Conservation (phyloP, 2,329 filamentous ascomycete species). For the Aspergillus sergii region DNA sequence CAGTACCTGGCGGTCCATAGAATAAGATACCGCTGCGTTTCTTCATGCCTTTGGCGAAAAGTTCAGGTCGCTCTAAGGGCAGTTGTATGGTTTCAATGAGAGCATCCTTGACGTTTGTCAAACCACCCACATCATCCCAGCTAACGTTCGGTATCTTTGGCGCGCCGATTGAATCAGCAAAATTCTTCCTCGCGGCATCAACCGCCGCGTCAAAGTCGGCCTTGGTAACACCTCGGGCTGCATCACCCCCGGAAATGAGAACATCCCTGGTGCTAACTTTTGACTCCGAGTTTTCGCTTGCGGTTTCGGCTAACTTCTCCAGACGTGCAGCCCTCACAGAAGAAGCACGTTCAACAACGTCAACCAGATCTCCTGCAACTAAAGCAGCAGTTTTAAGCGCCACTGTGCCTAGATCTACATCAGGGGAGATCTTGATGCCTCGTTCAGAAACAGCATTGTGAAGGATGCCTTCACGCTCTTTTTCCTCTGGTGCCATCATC, state of each 20-base stretch:
- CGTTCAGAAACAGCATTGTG: conserved; percentile 75
- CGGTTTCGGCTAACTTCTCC: conserved; percentile 64
- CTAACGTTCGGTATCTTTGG: conserved; percentile 97
- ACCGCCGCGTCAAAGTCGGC: conserved; percentile 90
- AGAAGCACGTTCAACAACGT: conserved; percentile 88
- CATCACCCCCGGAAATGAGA: conserved; percentile 81
- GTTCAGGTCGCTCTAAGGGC: conserved; percentile 84
- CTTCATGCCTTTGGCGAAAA: conserved; percentile 97
- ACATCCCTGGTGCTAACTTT: conserved; percentile 74
- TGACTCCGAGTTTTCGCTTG: conserved; percentile 31
- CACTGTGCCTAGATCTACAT: conserved; percentile 81
- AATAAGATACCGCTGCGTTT: conserved; percentile 98
- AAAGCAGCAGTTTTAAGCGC: conserved; percentile 94
- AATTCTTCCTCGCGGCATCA: conserved; percentile 94
- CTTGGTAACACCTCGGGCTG: conserved; percentile 76
- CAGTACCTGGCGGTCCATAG: conserved; percentile 97
- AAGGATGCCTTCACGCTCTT: conserved; percentile 85
- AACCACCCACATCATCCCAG: conserved; percentile 93
- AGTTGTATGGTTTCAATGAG: conserved; percentile 95
- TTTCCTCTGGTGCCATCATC: conserved; percentile 88
- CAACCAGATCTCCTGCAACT: conserved; percentile 89
- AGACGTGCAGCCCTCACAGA: conserved; percentile 76
- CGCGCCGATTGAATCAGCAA: conserved; percentile 94
- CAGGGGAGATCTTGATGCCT: conserved; percentile 74
- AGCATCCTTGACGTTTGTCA: conserved; percentile 94